Conservation (phyloP, 495 filamentous ascomycete species). For the Podospora comata region DNA sequence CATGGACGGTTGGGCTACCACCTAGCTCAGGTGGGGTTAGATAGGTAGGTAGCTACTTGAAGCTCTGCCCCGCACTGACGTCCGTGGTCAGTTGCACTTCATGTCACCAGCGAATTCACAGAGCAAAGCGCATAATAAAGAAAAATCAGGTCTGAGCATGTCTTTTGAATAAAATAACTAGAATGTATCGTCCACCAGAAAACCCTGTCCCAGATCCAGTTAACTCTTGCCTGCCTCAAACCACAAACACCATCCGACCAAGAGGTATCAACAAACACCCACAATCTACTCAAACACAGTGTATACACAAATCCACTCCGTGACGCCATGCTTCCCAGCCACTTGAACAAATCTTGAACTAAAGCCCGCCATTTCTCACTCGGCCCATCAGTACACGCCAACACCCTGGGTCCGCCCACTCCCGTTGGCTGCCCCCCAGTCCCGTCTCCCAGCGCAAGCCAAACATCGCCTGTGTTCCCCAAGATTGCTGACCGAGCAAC, state of each 20-base stretch:
- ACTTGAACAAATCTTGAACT: neutral
- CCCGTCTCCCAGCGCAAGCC: constrained; percentile 38
- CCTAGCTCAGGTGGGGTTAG: neutral
- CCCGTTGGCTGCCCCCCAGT: constrained; percentile 2
- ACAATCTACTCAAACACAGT: neutral
- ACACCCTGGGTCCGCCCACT: neutral
- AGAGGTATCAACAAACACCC: neutral
- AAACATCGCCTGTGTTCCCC: constrained; percentile 45
- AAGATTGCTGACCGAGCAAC: constrained; percentile 48
- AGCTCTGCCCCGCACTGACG: constrained; percentile 6
- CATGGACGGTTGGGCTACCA: no score
- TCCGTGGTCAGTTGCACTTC: neutral
- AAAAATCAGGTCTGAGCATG: no score
- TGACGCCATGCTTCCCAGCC: neutral
- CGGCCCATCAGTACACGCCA: neutral
- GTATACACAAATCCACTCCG: neutral
- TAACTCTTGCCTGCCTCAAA: neutral
- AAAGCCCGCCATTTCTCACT: neutral
- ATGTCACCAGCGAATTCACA: neutral
- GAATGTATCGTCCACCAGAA: no score
- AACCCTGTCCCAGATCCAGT: neutral
- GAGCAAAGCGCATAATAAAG: neutral
- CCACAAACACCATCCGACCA: neutral
- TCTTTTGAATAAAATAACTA: no score
- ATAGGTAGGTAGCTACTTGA: neutral